Percentiles rank a stretch among this genome's conserved stretches.
Conservation (phyloP, 345 rosid species). For the Adansonia digitata region DNA sequence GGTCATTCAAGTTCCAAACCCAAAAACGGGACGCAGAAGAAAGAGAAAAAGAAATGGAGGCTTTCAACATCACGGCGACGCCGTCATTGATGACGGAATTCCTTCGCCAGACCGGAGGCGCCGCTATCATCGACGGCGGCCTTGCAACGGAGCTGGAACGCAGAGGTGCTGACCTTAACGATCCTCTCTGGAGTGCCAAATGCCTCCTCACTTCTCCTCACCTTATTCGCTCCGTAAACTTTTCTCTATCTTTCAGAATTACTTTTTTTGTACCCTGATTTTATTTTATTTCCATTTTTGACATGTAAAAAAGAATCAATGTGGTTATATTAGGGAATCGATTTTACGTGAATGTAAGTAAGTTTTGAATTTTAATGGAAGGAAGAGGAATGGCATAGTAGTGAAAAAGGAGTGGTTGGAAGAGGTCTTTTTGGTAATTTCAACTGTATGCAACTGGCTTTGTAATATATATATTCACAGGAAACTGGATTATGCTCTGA, state of each 20-base stretch:
- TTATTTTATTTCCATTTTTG: neutral
- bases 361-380: neutral
- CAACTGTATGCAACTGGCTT: neutral
- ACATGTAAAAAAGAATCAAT: neutral
- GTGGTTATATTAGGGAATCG: neutral
- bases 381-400: neutral
- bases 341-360: neutral
- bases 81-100: constrained; percentile 43
- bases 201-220: constrained; percentile 68
- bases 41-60: constrained; percentile 12
- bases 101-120: constrained; percentile 50
- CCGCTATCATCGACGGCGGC: constrained; percentile 65
- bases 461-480: neutral
- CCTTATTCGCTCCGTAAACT: constrained; percentile 42
- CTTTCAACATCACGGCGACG: constrained; percentile 20
- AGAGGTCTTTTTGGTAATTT: constrained; percentile 7
- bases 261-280: neutral
- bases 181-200: constrained; percentile 86
- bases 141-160: constrained; percentile 83
- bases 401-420: neutral
- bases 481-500: neutral
- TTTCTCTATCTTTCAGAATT: neutral
- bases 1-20: neutral
- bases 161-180: constrained; percentile 74
- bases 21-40: neutral